Evolutionary conservation across 179 eudicot genomes (phyloP).

Genomic region (Amaranthus tricolor): DNA sequence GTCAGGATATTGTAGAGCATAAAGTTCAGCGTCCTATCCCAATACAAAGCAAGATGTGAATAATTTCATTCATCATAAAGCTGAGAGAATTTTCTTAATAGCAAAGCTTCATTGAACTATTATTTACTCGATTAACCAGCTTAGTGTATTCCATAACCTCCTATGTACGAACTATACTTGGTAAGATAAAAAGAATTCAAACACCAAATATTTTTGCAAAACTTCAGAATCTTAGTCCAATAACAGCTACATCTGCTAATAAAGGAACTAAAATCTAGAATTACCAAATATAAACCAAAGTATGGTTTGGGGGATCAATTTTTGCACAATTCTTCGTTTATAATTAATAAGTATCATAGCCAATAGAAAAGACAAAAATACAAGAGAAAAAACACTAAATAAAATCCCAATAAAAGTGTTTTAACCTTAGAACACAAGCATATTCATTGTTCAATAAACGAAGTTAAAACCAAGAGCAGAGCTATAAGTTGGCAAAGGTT

Average conservation of each 20-base stretch:
- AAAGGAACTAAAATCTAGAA: neutral
- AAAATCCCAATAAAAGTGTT: constrained; percentile 2
- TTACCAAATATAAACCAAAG: neutral
- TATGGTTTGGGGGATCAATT: neutral
- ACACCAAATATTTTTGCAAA: neutral
- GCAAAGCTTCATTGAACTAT: neutral
- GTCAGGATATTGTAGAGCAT: neutral
- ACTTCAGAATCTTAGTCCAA: neutral
- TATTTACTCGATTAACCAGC: neutral
- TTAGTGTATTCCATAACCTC: neutral
- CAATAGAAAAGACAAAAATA: neutral
- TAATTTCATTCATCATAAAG: neutral
- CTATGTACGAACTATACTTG: neutral
- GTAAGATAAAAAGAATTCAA: neutral
- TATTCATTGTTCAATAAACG: constrained; percentile 1
- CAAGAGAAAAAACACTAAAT: constrained; percentile 7
- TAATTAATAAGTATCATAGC: neutral
- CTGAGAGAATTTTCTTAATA: neutral
- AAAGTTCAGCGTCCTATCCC: neutral
- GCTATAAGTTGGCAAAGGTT: no score
- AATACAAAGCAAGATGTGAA: neutral
- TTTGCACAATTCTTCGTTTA: neutral
- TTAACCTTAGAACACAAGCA: constrained; percentile 2
- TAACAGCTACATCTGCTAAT: neutral
- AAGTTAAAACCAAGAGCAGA: no score